Conservation (phyloP, 768 basidiomycete species). For the Suillus plorans region DNA sequence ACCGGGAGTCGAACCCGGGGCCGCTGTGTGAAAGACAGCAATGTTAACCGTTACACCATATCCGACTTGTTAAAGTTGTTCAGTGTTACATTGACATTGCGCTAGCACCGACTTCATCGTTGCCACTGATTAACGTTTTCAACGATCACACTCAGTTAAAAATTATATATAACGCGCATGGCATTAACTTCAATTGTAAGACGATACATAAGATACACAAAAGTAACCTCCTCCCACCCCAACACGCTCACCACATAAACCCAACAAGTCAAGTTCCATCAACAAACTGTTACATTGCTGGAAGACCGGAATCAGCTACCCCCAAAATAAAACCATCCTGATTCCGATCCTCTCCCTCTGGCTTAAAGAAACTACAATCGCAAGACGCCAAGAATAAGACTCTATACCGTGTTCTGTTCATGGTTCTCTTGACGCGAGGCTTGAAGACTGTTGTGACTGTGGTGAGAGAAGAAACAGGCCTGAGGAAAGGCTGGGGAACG, state of each 20-base stretch:
- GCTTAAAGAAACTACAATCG: background rate
- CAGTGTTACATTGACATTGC: background rate
- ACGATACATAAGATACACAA: conserved; percentile 2
- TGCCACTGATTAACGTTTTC: no score
- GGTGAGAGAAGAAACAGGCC: background rate
- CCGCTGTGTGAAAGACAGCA: conserved; percentile 22
- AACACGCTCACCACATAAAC: background rate
- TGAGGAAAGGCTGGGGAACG: background rate
- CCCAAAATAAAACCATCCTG: background rate
- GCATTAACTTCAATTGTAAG: conserved; percentile 4
- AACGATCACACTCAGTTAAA: background rate
- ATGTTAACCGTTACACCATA: conserved; percentile 22
- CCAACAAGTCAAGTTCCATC: background rate
- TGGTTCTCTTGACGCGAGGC: background rate
- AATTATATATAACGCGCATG: background rate
- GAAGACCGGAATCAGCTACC: conserved; percentile 5
- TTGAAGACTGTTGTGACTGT: background rate
- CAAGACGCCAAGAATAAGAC: conserved; percentile 1
- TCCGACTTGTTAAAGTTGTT: conserved; percentile 2
- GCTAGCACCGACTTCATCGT: background rate
- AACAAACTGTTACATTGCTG: background rate
- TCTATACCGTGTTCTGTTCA: conserved; percentile 3
- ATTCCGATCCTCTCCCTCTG: background rate
- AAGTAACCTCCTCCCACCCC: background rate
- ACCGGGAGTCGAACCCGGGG: conserved; percentile 21